These are phyloP conservation scores for Phytophthora multivora DNA, from an alignment of 352 stramenopile genomes.

Conservation along the genomic window DNA sequence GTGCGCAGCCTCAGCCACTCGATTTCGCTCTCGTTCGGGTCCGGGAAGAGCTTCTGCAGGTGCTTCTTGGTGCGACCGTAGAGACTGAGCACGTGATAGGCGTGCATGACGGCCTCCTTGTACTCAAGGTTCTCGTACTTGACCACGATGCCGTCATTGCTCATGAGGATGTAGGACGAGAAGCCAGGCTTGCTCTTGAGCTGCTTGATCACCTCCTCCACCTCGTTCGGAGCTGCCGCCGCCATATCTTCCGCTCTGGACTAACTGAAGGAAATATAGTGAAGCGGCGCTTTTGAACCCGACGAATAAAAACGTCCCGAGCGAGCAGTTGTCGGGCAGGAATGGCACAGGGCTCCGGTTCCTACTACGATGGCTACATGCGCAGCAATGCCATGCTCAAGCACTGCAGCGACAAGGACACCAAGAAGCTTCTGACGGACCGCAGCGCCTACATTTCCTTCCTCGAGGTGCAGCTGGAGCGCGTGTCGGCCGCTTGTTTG, in stretches of 20 bases:
- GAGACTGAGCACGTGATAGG: slow-evolving; percentile 90
- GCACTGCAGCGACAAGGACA: slow-evolving; percentile 53
- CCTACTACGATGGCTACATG: slow-evolving; percentile 88
- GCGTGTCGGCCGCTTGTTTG: slow-evolving; percentile 82
- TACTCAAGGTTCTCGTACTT: slow-evolving; percentile 93
- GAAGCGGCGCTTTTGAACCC: slow-evolving; percentile 1
- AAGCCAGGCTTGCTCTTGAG: slow-evolving; percentile 92
- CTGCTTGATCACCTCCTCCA: slow-evolving; percentile 93
- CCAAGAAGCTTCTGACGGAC: slow-evolving; percentile 84
- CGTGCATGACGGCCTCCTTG: slow-evolving; percentile 91
- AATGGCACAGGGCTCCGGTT: slow-evolving; percentile 47
- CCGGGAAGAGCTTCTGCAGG: slow-evolving; percentile 85
- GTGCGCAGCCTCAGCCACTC: slow-evolving; percentile 91
- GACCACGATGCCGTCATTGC: slow-evolving; percentile 94
- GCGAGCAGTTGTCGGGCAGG: background rate
- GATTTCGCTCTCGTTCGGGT: slow-evolving; percentile 87
- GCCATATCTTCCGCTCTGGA: slow-evolving; percentile 49
- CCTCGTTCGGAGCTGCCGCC: slow-evolving; percentile 85
- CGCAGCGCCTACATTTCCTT: slow-evolving; percentile 88
- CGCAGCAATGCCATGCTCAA: slow-evolving; percentile 74
- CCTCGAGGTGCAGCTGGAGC: slow-evolving; percentile 88
- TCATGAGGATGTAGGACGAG: slow-evolving; percentile 91
- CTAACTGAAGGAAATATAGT: background rate
- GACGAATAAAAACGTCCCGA: slow-evolving; percentile 7
- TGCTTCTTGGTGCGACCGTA: slow-evolving; percentile 86